Percentiles rank a stretch among this genome's conserved stretches.
Evolutionary conservation across 2,329 filamentous ascomycete species (phyloP).

Genomic region (Talaromyces pinophilus): DNA sequence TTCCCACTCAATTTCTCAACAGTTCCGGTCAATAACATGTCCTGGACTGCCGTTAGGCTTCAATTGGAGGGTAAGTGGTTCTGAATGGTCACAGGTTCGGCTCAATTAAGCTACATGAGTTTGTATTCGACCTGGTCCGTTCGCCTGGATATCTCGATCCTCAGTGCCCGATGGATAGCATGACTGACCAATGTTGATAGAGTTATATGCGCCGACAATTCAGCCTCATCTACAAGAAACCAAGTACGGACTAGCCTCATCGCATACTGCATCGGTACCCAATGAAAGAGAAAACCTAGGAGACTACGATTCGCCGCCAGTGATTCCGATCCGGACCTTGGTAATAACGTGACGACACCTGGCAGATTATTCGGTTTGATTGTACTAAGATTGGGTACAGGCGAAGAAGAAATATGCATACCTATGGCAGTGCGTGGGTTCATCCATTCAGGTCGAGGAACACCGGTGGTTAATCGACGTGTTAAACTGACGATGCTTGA

Average conservation of each 20-base stretch:
- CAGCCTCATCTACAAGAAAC: background rate
- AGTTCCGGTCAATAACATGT: background rate
- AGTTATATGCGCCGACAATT: background rate
- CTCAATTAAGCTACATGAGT: background rate
- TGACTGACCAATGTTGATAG: background rate
- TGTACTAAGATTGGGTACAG: background rate
- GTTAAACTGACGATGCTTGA: background rate
- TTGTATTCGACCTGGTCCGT: background rate
- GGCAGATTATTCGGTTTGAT: background rate
- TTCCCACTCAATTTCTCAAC: too few species aligned
- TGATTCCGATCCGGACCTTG: background rate
- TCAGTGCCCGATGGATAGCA: background rate
- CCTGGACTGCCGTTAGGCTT: background rate
- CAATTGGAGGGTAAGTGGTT: background rate
- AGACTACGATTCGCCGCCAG: too few species aligned
- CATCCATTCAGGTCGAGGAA: background rate
- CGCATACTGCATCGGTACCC: background rate
- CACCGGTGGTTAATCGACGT: background rate
- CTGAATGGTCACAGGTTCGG: background rate
- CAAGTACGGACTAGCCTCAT: background rate
- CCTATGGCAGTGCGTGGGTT: background rate
- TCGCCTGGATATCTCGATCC: background rate
- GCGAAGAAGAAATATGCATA: background rate
- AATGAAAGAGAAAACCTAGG: background rate
- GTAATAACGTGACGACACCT: background rate